Conservation (phyloP, 441 rosid species). For the Gossypium aridum region DNA sequence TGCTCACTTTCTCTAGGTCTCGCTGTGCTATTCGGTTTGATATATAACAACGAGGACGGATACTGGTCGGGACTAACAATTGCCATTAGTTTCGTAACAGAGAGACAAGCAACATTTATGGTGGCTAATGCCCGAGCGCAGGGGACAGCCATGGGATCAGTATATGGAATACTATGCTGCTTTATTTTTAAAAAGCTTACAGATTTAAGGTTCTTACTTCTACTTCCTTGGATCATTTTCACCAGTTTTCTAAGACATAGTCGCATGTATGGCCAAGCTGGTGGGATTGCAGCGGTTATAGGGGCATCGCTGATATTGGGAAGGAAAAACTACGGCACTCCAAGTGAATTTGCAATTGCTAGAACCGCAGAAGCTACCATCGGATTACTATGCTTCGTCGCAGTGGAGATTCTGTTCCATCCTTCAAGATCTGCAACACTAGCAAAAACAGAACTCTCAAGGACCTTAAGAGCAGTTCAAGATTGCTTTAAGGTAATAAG, state of each 20-base stretch:
- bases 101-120: constrained; percentile 59
- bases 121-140: constrained; percentile 65
- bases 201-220: constrained; percentile 45
- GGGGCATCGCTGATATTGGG: constrained; percentile 70
- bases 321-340: constrained; percentile 50
- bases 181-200: constrained; percentile 30
- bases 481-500: constrained; percentile 27
- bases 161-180: constrained; percentile 62
- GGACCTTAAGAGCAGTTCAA: constrained; percentile 28
- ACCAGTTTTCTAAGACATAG: constrained; percentile 63
- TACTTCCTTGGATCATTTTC: constrained; percentile 70
- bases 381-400: constrained; percentile 49
- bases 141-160: constrained; percentile 79
- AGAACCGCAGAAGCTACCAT: constrained; percentile 56
- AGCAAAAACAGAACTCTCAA: constrained; percentile 47
- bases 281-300: constrained; percentile 53
- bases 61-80: constrained; percentile 78
- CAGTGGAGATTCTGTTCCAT: constrained; percentile 39
- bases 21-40: constrained; percentile 61
- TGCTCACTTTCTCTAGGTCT: constrained; percentile 69
- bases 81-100: constrained; percentile 56
- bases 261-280: constrained; percentile 66
- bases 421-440: constrained; percentile 57
- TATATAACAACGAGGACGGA: constrained; percentile 44
- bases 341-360: constrained; percentile 59